Evolutionary conservation across 2,329 filamentous ascomycete species (phyloP), one percentile per base, ranked within the genome.

Genomic region (Scedosporium dehoogii): DNA sequence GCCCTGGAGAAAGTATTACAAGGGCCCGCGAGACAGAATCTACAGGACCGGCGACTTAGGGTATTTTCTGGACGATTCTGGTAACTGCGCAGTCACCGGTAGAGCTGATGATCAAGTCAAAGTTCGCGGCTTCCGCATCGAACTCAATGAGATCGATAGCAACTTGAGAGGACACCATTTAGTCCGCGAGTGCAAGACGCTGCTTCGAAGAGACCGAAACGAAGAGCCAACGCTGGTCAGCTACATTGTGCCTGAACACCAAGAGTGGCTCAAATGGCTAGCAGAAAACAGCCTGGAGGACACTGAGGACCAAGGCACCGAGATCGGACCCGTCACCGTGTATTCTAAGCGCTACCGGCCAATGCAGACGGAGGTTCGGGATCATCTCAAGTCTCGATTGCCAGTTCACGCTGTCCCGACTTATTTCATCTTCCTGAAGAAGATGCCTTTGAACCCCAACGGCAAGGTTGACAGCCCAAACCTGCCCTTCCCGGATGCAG

Each of bases 51-150:
- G 29, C 29, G 29, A 33, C 29, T 33, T 33, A 6, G 29, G 29
- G 29, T 33, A 9, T 33, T 33, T 33, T 3, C 10, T 33, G 29
- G 29, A 33, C 29, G 29, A 33, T 33, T 33, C 29, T 33, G 29
- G 29, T 33, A 33, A 33, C 10, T 33, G 29, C 29, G 29, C 29
- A 33, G 9, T 33, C 10, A 33, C 29, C 6, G 29, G 29, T 7
- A 33, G 29, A 33, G 29, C 29, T 10, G 29, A 33, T 10, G 29
- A 33, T 33, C 29, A 33, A 33, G 29, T 33, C 29, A 97, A 97
- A 79, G 93, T 97, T 67, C 88, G 94, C 64, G 93, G 93, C 1
- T 97, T 97, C 81, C 83, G 93, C 65, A 96, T 99, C 67, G 94
- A 99, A 76, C 85, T 97, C 58, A 89, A 88, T 66, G 94, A 97